These are phyloP conservation scores for Quercus phellos DNA, from an alignment of 331 rosid species.

Conservation along the genomic window DNA sequence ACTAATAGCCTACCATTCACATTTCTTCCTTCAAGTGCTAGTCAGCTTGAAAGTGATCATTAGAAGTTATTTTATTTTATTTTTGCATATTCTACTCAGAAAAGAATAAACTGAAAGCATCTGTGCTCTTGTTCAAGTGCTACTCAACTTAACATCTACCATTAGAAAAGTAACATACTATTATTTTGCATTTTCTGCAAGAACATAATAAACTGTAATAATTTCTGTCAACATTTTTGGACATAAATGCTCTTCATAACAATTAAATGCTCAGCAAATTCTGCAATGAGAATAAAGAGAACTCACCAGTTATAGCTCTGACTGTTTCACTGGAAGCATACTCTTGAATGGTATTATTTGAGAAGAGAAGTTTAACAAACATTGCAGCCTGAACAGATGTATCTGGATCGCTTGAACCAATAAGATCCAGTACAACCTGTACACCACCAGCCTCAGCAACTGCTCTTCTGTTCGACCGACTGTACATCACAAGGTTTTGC, in stretches of 20 bases:
- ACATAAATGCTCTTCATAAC: background rate
- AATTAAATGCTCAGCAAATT: background rate
- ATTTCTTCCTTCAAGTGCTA: background rate
- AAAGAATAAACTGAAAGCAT: background rate
- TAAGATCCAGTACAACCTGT: constrained; percentile 92
- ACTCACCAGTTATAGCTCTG: constrained; percentile 88
- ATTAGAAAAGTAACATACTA: background rate
- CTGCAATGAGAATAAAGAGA: constrained; percentile 23
- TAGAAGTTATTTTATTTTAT: background rate
- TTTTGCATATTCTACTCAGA: background rate
- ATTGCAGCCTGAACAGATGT: constrained; percentile 96
- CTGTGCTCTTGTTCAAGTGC: background rate
- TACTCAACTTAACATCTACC: background rate
- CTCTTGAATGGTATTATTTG: constrained; percentile 95
- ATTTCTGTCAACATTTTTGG: background rate
- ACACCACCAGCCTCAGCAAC: constrained; percentile 99
- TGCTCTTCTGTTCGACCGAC: constrained; percentile 92
- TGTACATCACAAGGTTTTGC: constrained; percentile 97
- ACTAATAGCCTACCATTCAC: background rate
- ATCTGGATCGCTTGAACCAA: constrained; percentile 91
- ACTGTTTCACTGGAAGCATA: constrained; percentile 99
- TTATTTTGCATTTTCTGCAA: background rate
- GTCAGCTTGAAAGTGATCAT: background rate
- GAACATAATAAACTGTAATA: background rate
- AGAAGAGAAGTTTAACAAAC: constrained; percentile 91